Base-by-base conservation (phyloP, 768 basidiomycete genomes). In the Lepiota venenata region DNA sequence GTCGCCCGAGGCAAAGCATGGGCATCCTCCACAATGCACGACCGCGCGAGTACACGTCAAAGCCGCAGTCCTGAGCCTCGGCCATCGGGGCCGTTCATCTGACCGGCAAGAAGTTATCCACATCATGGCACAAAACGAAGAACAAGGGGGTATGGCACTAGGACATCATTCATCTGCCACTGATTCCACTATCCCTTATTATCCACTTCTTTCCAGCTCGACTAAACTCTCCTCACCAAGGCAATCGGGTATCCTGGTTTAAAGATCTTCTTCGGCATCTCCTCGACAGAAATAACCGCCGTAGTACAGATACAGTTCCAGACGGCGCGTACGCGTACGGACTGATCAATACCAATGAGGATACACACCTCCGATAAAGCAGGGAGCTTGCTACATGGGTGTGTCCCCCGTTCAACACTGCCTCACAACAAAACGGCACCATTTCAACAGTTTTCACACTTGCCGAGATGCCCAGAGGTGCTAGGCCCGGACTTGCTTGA, bases 1-100 rank as follows among this genome's bases (percentile, higher is more conserved):
- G 58, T 63, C 37, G 56, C 56, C 22, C 59, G 59, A 56, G 61
- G 56, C 36, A 59, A 60, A 47, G 61, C 61, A 2, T 60, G 55
- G 58, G 25, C 50, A 15, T 46, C 39, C 27, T 43, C 41, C 10
- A 21, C 41, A 5, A 18, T 32, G 42, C 50, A 21, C 41, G 21
- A 37, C 39, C 29, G 9, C 16, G 35, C 41, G 9, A 36, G 15
- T 8, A 35, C 41, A 22, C 42, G 42, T 20, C 41, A 44, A 52
- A 32, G 12, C 25, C 50, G 41, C 37, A 44, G 18, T 14, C n/a
- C 41, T 35, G 14, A 15, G 29, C 6, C 14, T 22, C 11, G 21
- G 32, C 29, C 41, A 43, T 20, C 50, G 42, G 20, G 27, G 50
- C 7, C 50, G 42, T 5, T 18, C 41, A 20, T 52, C 50, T 14